These are phyloP conservation scores for Epichloe uncinata DNA, from an alignment of 2,329 filamentous ascomycete genomes.

Conservation along the genomic window DNA sequence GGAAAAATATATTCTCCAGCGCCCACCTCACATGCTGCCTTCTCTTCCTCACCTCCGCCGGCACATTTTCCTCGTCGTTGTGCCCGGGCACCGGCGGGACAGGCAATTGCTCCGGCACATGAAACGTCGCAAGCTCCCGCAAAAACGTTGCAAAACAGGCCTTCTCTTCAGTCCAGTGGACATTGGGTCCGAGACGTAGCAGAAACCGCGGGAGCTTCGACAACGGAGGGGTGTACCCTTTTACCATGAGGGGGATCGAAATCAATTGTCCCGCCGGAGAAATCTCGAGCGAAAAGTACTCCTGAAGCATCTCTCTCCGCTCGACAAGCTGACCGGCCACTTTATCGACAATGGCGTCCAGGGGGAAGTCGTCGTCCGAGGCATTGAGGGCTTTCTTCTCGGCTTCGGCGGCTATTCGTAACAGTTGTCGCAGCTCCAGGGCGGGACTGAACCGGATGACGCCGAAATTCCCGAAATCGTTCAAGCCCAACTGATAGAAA, in stretches of 20 bases:
- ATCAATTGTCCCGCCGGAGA: conserved; percentile 63
- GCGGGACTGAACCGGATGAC: conserved; percentile 66
- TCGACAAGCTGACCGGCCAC: conserved; percentile 59
- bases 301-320: conserved; percentile 71
- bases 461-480: conserved; percentile 93
- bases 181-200: conserved; percentile 72
- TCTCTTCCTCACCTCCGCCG: conserved; percentile 41
- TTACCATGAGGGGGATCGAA: conserved; percentile 71
- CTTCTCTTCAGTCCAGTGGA: conserved; percentile 78
- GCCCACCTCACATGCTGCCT: conserved; percentile 58
- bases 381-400: conserved; percentile 39
- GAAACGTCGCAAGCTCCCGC: conserved; percentile 78
- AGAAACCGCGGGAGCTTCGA: conserved; percentile 83
- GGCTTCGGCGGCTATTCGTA: conserved; percentile 58
- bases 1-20: conserved; percentile 80
- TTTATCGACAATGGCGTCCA: conserved; percentile 49
- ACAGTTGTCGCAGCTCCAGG: conserved; percentile 54
- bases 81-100: conserved; percentile 23
- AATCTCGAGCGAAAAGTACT: conserved; percentile 86
- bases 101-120: conserved; percentile 77
- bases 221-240: conserved; percentile 75
- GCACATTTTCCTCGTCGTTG: conserved; percentile 24
- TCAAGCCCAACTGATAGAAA: conserved; percentile 90
- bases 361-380: conserved; percentile 46
- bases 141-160: conserved; percentile 75